Evolutionary conservation across 75 land plant species (phyloP).

Genomic region (Azolla pinnata): DNA sequence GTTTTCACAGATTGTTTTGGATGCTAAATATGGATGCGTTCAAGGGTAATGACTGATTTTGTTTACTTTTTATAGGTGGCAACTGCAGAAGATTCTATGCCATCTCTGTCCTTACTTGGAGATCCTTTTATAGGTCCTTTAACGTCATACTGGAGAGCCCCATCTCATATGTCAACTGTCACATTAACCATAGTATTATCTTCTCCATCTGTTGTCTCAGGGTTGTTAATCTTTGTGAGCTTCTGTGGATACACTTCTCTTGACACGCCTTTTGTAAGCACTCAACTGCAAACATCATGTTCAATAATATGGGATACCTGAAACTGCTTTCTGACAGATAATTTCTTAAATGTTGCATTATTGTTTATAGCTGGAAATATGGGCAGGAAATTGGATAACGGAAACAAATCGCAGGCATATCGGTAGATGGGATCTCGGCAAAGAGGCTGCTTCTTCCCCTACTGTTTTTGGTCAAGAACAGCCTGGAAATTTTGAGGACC

Average conservation of each 20-base stretch:
- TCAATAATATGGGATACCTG: too few relatives aligned
- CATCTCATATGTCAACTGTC: conserved; percentile 38
- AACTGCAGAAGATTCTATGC: conserved; percentile 59
- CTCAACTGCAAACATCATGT: neutral
- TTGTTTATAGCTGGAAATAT: conserved; percentile 65
- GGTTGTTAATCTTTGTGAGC: conserved; percentile 62
- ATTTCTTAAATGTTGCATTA: neutral
- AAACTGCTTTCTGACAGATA: too few relatives aligned
- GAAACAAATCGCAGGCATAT: conserved; percentile 61
- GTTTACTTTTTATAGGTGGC: conserved; percentile 38
- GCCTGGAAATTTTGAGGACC: conserved; percentile 7
- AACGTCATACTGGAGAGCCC: conserved; percentile 72
- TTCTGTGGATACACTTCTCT: conserved; percentile 70
- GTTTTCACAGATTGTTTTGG: too few relatives aligned
- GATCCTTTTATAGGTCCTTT: conserved; percentile 34
- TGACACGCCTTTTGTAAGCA: conserved; percentile 68
- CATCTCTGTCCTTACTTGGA: conserved; percentile 53
- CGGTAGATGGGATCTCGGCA: conserved; percentile 76
- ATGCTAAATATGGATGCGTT: too few relatives aligned
- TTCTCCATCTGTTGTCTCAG: conserved; percentile 61
- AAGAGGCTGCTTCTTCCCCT: conserved; percentile 37
- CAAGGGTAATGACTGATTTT: neutral
- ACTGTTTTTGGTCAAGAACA: conserved; percentile 54
- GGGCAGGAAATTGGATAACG: conserved; percentile 69
- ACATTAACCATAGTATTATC: conserved; percentile 67